Conservation (phyloP, 768 basidiomycete species). For the Albatrellus ellisii region DNA sequence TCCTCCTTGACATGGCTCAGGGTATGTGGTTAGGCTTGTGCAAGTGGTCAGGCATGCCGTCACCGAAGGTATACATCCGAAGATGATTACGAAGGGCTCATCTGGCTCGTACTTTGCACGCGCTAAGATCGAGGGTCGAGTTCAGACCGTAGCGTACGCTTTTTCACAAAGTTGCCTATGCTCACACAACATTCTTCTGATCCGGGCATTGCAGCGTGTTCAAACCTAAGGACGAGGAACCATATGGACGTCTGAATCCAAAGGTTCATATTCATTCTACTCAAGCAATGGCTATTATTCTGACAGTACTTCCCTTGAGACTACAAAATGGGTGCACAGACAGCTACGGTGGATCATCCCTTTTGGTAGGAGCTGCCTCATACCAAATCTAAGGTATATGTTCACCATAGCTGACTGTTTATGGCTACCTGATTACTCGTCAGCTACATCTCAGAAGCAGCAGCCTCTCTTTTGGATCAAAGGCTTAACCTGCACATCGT, state of each 20-base stretch:
- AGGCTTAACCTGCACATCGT: conserved; percentile 70
- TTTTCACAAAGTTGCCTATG: too few relatives aligned
- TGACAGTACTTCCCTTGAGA: conserved; percentile 27
- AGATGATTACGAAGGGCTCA: conserved; percentile 83
- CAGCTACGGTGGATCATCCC: conserved; percentile 85
- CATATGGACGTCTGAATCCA: conserved; percentile 79
- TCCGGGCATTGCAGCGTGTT: conserved; percentile 44
- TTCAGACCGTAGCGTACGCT: conserved; percentile 60
- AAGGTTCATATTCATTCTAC: conserved; percentile 39
- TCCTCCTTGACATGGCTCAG: not conserved
- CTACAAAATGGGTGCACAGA: conserved; percentile 82
- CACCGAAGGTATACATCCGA: conserved; percentile 69
- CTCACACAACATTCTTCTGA: too few relatives aligned
- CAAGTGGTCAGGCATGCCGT: conserved; percentile 60
- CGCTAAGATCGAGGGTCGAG: conserved; percentile 58
- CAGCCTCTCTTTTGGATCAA: conserved; percentile 71
- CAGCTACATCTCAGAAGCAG: conserved; percentile 84
- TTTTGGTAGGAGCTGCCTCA: conserved; percentile 80
- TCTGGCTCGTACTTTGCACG: conserved; percentile 91
- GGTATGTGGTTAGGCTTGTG: conserved; percentile 32
- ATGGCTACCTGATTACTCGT: conserved; percentile 2
- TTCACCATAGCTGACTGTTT: not conserved
- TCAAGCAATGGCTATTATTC: not conserved
- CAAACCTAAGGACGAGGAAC: conserved; percentile 87
- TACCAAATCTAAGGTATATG: conserved; percentile 71